A percentile compares a stretch with the other conserved stretches of the same genome.
These are phyloP conservation scores for Kodamaea fungicola DNA, from an alignment of 1,139 yeast species.

Conservation along the genomic window DNA sequence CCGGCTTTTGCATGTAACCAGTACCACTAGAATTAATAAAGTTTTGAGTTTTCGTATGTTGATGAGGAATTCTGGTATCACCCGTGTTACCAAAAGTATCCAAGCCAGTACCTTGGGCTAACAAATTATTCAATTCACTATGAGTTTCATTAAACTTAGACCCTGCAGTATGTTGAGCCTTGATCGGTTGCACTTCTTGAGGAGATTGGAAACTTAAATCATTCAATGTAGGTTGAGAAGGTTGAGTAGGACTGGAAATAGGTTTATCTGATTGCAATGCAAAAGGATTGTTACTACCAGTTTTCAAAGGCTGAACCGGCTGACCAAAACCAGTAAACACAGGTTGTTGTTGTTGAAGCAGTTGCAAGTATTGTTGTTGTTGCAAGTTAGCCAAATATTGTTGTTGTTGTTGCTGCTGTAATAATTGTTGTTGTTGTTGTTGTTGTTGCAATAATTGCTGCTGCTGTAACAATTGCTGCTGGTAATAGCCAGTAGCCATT, in stretches of 20 bases:
- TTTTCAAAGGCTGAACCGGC: slow-evolving; percentile 53
- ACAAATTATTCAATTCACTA: slow-evolving; percentile 65
- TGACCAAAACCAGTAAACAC: slow-evolving; percentile 9
- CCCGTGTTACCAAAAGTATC: slow-evolving; percentile 98
- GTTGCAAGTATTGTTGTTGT: slow-evolving; percentile 23
- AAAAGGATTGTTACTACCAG: slow-evolving; percentile 92
- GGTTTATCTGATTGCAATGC: slow-evolving; percentile 44
- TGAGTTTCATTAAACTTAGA: slow-evolving; percentile 53
- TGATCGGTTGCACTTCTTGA: slow-evolving; percentile 22
- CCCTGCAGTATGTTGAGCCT: slow-evolving; percentile 31
- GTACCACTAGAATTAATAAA: slow-evolving; percentile 88
- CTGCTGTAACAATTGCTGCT: slow-evolving; percentile 3
- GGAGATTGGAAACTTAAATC: slow-evolving; percentile 24
- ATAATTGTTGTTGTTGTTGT: slow-evolving; percentile 32
- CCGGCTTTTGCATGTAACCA: slow-evolving; percentile 58
- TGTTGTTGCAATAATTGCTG: slow-evolving; percentile 30
- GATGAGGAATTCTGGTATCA: slow-evolving; percentile 84
- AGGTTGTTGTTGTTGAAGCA: slow-evolving; percentile 28
- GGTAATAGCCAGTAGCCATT: slow-evolving; percentile 5
- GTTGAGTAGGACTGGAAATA: slow-evolving; percentile 15
- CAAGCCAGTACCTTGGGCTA: slow-evolving; percentile 86
- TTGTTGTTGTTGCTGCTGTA: slow-evolving; percentile 8
- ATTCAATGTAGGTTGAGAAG: slow-evolving; percentile 16
- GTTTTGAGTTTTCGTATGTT: slow-evolving; percentile 77
- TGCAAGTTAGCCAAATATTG: slow-evolving; percentile 18